Percentiles rank a stretch among this genome's conserved stretches.
phyloP scores from a whole-genome alignment of 2,329 filamentous ascomycete genomes.

The Clonostachys solani region DNA sequence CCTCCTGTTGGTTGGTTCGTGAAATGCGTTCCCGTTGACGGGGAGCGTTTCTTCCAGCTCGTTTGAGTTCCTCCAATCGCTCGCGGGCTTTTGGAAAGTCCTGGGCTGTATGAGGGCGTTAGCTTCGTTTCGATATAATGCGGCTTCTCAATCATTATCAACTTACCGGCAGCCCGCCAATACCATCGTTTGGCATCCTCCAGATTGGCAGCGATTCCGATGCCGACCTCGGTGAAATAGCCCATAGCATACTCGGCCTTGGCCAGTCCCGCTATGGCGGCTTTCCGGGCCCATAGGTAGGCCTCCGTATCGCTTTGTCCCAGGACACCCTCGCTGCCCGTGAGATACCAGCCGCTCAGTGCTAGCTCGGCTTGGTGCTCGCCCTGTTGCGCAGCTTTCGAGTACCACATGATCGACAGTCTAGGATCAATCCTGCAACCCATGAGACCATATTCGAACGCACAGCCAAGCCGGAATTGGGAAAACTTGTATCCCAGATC shows the following conservation, averaged over 20 bases:
- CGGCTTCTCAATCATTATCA: conserved; percentile 1
- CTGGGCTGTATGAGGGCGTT: conserved; percentile 58
- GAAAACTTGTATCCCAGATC: conserved; percentile 92
- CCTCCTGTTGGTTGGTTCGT: conserved; percentile 80
- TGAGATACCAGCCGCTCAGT: conserved; percentile 90
- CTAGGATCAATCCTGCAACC: conserved; percentile 80
- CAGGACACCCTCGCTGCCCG: conserved; percentile 81
- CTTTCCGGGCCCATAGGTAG: conserved; percentile 95
- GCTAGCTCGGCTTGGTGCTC: conserved; percentile 91
- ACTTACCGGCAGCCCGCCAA: conserved; percentile 91
- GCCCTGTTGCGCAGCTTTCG: conserved; percentile 81
- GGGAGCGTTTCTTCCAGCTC: conserved; percentile 67
- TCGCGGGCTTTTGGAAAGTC: conserved; percentile 92
- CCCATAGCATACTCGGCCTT: conserved; percentile 98
- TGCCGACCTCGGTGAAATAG: conserved; percentile 94
- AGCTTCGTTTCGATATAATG: neutral
- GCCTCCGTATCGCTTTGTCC: conserved; percentile 93
- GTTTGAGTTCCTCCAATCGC: conserved; percentile 86
- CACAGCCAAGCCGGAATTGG: conserved; percentile 83
- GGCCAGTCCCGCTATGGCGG: conserved; percentile 77
- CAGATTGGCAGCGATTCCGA: conserved; percentile 78
- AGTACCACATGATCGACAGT: conserved; percentile 91
- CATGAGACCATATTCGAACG: conserved; percentile 84
- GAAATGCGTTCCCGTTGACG: conserved; percentile 77
- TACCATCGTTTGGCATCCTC: conserved; percentile 99